Percentiles rank a stretch among this genome's conserved stretches.
Evolutionary conservation across 2,329 filamentous ascomycete genomes (phyloP).

Genomic region (Cercospora berteroae): DNA sequence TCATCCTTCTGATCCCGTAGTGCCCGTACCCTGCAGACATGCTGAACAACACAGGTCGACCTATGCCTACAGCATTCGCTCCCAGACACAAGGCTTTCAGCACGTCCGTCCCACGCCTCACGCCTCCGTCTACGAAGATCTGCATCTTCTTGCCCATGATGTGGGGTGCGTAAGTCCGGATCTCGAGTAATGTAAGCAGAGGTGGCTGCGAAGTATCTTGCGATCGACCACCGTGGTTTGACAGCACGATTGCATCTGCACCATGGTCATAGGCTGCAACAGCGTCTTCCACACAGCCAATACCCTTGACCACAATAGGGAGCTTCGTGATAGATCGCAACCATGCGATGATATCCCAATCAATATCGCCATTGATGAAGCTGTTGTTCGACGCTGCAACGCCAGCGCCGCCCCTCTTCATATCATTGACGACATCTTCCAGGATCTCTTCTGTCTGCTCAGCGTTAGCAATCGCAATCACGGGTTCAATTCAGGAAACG

Average conservation of each 20-base stretch:
- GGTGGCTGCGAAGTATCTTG: constrained; percentile 52
- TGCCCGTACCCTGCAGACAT: constrained; percentile 57
- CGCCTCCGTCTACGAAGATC: constrained; percentile 63
- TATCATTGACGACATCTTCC: constrained; percentile 24
- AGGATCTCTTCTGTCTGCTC: constrained; percentile 22
- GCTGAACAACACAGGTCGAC: constrained; percentile 58
- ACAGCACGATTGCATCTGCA: constrained; percentile 43
- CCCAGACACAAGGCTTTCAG: constrained; percentile 66
- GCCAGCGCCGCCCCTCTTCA: constrained; percentile 18
- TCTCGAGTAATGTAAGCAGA: constrained; percentile 60
- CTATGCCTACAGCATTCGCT: constrained; percentile 60
- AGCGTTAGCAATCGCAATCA: neutral
- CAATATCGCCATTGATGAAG: constrained; percentile 30
- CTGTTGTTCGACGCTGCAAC: constrained; percentile 30
- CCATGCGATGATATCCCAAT: constrained; percentile 30
- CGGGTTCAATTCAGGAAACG: neutral
- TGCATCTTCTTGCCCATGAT: constrained; percentile 41
- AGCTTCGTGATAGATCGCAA: constrained; percentile 30
- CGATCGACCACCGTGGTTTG: constrained; percentile 54
- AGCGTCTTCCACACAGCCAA: constrained; percentile 43
- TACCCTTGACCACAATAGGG: constrained; percentile 41
- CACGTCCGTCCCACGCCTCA: constrained; percentile 64
- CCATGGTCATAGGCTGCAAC: constrained; percentile 43
- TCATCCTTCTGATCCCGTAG: constrained; percentile 50
- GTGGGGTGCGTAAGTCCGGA: constrained; percentile 59